Evolutionary conservation across 768 basidiomycete genomes (phyloP).

Genomic region (Baorangia bicolor): DNA sequence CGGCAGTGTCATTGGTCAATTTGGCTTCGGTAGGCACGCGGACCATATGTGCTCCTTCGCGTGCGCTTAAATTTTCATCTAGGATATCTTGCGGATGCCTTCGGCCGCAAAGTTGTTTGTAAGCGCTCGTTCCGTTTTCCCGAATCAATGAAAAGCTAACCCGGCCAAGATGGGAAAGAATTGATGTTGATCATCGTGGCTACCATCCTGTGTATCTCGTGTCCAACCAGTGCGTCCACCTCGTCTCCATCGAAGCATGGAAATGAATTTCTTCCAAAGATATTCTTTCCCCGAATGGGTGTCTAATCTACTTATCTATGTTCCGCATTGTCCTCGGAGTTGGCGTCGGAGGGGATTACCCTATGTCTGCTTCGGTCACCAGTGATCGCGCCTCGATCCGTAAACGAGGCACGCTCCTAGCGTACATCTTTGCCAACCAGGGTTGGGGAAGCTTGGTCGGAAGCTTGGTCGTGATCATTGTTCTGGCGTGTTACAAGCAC

Average conservation of each 20-base stretch:
- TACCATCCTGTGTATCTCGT: conserved; percentile 66
- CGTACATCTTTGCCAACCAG: conserved; percentile 75
- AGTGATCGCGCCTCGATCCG: conserved; percentile 64
- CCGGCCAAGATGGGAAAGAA: conserved; percentile 63
- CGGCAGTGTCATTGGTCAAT: conserved; percentile 70
- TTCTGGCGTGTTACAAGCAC: conserved; percentile 60
- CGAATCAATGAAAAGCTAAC: conserved; percentile 1
- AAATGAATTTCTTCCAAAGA: conserved; percentile 30
- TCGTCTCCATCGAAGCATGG: not conserved
- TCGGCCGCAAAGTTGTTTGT: conserved; percentile 73
- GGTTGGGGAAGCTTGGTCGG: conserved; percentile 76
- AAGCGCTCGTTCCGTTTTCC: conserved; percentile 4
- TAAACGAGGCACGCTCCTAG: conserved; percentile 71
- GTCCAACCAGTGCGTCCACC: conserved; percentile 50
- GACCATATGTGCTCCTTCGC: not conserved
- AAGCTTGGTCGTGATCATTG: conserved; percentile 59
- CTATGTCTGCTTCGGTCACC: conserved; percentile 70
- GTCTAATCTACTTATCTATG: conserved; percentile 60
- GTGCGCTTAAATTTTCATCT: not conserved
- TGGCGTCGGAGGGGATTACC: conserved; percentile 80
- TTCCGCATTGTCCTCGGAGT: conserved; percentile 75
- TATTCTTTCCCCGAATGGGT: conserved; percentile 47
- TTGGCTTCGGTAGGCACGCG: conserved; percentile 49
- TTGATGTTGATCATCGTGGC: conserved; percentile 79
- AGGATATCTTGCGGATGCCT: conserved; percentile 65